A percentile compares a stretch with the other conserved stretches of the same genome.
Evolutionary conservation across 441 rosid species (phyloP).

Genomic region (Metrosideros polymorpha): DNA sequence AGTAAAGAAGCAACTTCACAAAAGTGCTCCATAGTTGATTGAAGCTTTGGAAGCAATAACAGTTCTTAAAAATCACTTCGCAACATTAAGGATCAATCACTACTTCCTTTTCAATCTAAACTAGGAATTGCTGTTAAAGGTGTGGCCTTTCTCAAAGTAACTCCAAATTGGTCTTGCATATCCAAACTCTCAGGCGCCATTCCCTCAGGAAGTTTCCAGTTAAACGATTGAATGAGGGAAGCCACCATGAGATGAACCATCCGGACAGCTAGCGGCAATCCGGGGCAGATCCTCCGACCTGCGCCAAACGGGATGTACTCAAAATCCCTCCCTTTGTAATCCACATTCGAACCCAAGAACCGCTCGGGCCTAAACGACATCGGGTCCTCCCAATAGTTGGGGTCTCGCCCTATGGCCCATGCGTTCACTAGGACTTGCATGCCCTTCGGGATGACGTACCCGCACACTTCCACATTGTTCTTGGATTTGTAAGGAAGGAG

Average conservation of each 20-base stretch:
- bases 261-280: neutral
- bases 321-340: neutral
- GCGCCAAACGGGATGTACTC: constrained; percentile 2
- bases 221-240: neutral
- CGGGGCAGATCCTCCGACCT: constrained; percentile 3
- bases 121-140: neutral
- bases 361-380: constrained; percentile 11
- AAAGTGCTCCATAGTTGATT: neutral
- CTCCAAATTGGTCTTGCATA: neutral
- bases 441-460: constrained; percentile 14
- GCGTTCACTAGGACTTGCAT: constrained; percentile 12
- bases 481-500: neutral
- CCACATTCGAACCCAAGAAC: neutral
- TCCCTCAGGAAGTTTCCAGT: neutral
- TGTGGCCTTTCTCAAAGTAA: neutral
- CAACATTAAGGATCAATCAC: neutral
- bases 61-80: neutral
- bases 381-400: constrained; percentile 3
- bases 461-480: neutral
- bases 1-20: too few species aligned
- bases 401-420: constrained; percentile 14
- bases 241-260: neutral
- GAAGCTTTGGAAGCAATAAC: neutral
- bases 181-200: neutral
- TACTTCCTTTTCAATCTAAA: neutral